These are phyloP conservation scores for Funneliformis geosporum DNA, from an alignment of 192 early-diverging fungal genomes.

Conservation along the genomic window DNA sequence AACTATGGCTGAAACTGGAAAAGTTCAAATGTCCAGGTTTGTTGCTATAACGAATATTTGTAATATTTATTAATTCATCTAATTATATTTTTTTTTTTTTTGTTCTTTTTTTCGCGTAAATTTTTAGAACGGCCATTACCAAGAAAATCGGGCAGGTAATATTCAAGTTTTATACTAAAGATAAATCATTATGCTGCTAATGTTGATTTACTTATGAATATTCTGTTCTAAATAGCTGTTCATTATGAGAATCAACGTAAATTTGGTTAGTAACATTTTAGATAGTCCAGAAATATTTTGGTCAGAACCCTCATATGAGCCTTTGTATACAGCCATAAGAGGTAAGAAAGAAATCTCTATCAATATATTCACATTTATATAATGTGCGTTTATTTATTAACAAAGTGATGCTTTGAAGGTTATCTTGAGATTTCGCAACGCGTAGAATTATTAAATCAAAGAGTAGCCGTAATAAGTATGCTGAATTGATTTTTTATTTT, in stretches of 20 bases:
- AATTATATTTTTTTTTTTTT: background rate
- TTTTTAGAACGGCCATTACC: slow-evolving; percentile 81
- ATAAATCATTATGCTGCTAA: background rate
- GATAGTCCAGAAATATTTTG: slow-evolving; percentile 95
- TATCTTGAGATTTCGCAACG: slow-evolving; percentile 84
- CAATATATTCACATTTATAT: background rate
- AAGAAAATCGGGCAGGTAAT: slow-evolving; percentile 86
- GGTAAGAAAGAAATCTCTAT: slow-evolving; percentile 35
- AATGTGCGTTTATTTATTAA: background rate
- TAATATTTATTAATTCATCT: background rate
- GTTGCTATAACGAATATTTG: too few species aligned
- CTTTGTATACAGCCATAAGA: slow-evolving; percentile 77
- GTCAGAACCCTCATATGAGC: slow-evolving; percentile 81
- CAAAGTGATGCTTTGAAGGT: slow-evolving; percentile 35
- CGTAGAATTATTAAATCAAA: slow-evolving; percentile 90
- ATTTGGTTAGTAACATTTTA: slow-evolving; percentile 83
- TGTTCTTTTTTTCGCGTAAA: background rate
- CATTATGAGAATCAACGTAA: slow-evolving; percentile 88
- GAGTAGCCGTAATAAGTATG: slow-evolving; percentile 82
- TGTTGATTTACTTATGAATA: background rate
- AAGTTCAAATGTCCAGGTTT: slow-evolving; percentile 82
- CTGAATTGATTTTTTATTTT: background rate
- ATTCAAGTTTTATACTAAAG: background rate
- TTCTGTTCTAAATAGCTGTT: slow-evolving; percentile 53
- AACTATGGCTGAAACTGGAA: slow-evolving; percentile 90